Conservation (phyloP, 2,329 filamentous ascomycete species). For the Pestalotiopsis sp. region DNA sequence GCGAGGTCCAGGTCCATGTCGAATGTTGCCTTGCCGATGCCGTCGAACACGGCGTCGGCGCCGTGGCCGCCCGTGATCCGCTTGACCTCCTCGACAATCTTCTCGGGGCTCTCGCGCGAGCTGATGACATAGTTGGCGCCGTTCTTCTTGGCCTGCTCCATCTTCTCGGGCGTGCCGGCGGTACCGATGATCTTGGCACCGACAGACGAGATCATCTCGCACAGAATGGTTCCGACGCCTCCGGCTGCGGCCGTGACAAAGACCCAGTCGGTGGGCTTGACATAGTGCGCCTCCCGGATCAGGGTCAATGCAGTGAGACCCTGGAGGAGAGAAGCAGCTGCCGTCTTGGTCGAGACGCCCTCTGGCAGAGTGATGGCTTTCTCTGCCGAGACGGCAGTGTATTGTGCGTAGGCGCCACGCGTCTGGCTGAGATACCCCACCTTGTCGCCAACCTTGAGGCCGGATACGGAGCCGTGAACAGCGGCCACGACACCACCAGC, state of each 20-base stretch:
- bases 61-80: slow-evolving; percentile 75
- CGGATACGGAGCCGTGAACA: slow-evolving; percentile 46
- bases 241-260: slow-evolving; percentile 86
- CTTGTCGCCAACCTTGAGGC: slow-evolving; percentile 67
- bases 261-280: slow-evolving; percentile 77
- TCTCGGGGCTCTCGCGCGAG: slow-evolving; percentile 56
- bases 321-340: slow-evolving; percentile 74
- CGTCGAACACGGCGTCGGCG: slow-evolving; percentile 79
- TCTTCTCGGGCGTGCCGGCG: slow-evolving; percentile 73
- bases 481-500: slow-evolving; percentile 72
- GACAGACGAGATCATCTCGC: slow-evolving; percentile 71
- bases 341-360: slow-evolving; percentile 60
- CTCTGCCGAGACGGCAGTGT: slow-evolving; percentile 53
- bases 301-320: slow-evolving; percentile 83
- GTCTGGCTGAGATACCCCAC: slow-evolving; percentile 67
- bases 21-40: slow-evolving; percentile 84
- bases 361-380: slow-evolving; percentile 67
- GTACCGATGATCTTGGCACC: slow-evolving; percentile 82
- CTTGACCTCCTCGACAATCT: slow-evolving; percentile 60
- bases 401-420: slow-evolving; percentile 56
- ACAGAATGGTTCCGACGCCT: slow-evolving; percentile 75
- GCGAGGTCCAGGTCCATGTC: slow-evolving; percentile 75
- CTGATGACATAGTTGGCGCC: slow-evolving; percentile 76
- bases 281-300: slow-evolving; percentile 74
- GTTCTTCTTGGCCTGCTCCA: slow-evolving; percentile 66